Evolutionary conservation across 805 yeast genomes (phyloP).

Genomic region (Ogataea nonfermentans): DNA sequence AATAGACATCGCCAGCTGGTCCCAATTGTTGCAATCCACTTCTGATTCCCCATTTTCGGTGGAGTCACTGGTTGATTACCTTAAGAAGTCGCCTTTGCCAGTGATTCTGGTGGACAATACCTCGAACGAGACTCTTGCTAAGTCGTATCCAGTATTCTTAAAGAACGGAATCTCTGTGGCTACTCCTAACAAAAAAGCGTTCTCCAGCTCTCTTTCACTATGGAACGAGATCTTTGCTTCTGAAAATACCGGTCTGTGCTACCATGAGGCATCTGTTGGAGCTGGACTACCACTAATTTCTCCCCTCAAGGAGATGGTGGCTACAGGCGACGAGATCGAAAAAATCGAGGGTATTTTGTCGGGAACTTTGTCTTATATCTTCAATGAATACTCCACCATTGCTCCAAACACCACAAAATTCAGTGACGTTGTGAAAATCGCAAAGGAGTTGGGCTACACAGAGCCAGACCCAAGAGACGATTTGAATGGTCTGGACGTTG

Average conservation of each 20-base stretch:
- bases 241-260: conserved; percentile 72
- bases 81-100: conserved; percentile 68
- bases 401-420: conserved; percentile 64
- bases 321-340: conserved; percentile 90
- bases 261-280: conserved; percentile 98
- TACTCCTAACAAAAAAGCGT: conserved; percentile 98
- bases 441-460: conserved; percentile 91
- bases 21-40: conserved; percentile 44
- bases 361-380: conserved; percentile 92
- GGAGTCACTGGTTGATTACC: conserved; percentile 57
- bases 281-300: conserved; percentile 96
- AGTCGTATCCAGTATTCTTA: conserved; percentile 71
- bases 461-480: conserved; percentile 99
- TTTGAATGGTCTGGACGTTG: conserved; percentile 95
- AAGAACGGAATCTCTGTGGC: conserved; percentile 85
- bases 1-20: conserved; percentile 61
- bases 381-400: conserved; percentile 84
- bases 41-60: conserved; percentile 50
- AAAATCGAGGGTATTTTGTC: conserved; percentile 95
- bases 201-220: conserved; percentile 67
- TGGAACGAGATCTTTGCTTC: conserved; percentile 74
- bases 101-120: conserved; percentile 92
- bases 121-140: conserved; percentile 75
- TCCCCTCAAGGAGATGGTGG: conserved; percentile 81
- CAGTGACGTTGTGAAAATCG: conserved; percentile 85